Evolutionary conservation across 2,329 filamentous ascomycete genomes (phyloP).

Genomic region (Trichophyton simii): DNA sequence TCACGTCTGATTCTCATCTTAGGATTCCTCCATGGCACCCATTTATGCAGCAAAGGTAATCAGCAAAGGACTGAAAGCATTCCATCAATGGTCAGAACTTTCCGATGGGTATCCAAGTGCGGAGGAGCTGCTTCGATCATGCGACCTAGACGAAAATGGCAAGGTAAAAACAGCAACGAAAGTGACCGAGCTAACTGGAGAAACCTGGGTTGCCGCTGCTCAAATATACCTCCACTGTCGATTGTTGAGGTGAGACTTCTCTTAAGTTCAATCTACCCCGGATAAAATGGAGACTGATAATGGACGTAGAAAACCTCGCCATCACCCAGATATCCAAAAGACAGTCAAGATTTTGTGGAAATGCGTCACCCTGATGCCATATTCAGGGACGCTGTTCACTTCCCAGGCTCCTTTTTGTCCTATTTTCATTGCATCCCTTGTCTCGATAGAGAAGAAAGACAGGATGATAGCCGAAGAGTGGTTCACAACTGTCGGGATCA

Average conservation of each 20-base stretch:
- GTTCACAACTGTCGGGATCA: conserved; percentile 1
- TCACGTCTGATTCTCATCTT: background rate
- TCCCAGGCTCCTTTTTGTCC: conserved; percentile 10
- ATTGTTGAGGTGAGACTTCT: conserved; percentile 7
- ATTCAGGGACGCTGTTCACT: conserved; percentile 8
- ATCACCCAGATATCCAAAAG: conserved; percentile 8
- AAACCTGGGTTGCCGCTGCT: conserved; percentile 11
- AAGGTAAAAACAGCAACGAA: conserved; percentile 7
- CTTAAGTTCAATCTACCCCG: no score
- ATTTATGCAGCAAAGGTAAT: conserved; percentile 7
- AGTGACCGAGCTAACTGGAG: conserved; percentile 10
- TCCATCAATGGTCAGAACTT: conserved; percentile 12
- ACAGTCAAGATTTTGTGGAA: conserved; percentile 1
- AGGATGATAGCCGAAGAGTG: conserved; percentile 7
- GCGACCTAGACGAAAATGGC: conserved; percentile 8
- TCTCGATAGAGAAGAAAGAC: conserved; percentile 6
- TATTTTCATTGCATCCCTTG: conserved; percentile 8
- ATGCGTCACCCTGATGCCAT: conserved; percentile 8
- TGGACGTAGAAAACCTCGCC: conserved; percentile 9
- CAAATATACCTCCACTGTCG: conserved; percentile 14
- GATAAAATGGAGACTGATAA: background rate
- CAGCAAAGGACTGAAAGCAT: conserved; percentile 4
- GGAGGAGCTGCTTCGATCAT: conserved; percentile 9
- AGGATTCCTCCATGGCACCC: background rate
- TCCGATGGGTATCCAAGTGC: conserved; percentile 7